phyloP scores from a whole-genome alignment of 192 early-diverging fungal genomes.

The Backusella liffmaniae region DNA sequence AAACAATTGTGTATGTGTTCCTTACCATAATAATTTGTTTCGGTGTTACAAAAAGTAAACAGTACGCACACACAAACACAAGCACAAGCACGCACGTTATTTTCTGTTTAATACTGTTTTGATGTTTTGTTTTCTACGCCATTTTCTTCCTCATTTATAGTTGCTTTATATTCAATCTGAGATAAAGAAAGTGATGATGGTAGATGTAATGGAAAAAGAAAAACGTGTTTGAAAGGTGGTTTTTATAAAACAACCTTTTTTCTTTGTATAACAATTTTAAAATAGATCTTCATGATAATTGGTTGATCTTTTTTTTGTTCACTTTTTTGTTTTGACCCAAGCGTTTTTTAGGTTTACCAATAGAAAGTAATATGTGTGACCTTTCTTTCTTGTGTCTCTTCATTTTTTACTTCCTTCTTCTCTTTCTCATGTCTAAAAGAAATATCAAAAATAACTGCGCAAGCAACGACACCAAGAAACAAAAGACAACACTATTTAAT shows the following conservation, averaged over 20 bases:
- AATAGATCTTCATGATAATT: background rate
- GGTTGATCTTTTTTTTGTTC: background rate
- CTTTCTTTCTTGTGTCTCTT: background rate
- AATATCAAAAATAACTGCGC: background rate
- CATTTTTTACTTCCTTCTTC: background rate
- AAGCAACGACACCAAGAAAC: background rate
- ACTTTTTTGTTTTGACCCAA: constrained; percentile 5
- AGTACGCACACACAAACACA: constrained; percentile 7
- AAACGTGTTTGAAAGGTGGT: background rate
- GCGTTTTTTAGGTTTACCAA: constrained; percentile 2
- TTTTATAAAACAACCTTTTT: constrained; percentile 5
- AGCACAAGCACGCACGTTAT: background rate
- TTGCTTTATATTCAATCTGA: background rate
- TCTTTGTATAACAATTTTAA: constrained; percentile 2
- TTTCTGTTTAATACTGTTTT: background rate
- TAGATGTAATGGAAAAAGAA: background rate
- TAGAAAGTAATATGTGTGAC: background rate
- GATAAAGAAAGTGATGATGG: background rate
- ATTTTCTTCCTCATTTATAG: background rate
- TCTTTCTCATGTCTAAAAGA: constrained; percentile 14
- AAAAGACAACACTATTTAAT: background rate
- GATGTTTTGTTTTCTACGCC: background rate
- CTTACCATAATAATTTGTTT: background rate
- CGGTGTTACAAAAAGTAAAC: background rate
- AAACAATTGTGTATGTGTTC: background rate